Evolutionary conservation across 2,329 filamentous ascomycete genomes (phyloP).

Genomic region (Nannizzia gypsea): DNA sequence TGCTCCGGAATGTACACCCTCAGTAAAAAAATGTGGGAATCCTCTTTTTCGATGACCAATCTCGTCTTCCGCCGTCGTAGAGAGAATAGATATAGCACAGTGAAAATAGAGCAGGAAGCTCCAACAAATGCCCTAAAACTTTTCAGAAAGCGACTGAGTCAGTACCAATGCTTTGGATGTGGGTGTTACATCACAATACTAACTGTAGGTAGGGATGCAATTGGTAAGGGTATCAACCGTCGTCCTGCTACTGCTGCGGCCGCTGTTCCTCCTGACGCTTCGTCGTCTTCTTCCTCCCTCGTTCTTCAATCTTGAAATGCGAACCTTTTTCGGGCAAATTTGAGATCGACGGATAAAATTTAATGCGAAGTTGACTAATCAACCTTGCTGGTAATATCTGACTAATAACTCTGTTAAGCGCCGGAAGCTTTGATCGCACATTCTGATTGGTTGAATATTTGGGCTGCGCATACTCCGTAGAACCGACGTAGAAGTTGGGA

Average conservation of each 20-base stretch:
- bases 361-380: not conserved
- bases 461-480: not conserved
- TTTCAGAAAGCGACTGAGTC: not conserved
- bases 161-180: not conserved
- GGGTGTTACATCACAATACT: not conserved
- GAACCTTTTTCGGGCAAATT: not conserved
- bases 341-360: not conserved
- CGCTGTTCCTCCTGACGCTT: not conserved
- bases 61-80: not conserved
- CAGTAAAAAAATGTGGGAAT: not conserved
- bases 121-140: not conserved
- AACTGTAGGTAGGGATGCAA: not conserved
- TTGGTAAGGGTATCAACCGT: not conserved
- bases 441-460: not conserved
- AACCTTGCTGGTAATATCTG: not conserved
- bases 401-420: not conserved
- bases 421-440: not conserved
- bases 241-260: not conserved
- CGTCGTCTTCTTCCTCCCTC: not conserved
- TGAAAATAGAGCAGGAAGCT: not conserved
- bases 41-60: not conserved
- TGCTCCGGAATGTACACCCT: not conserved
- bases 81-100: not conserved
- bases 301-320: not conserved
- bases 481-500: not conserved